Conservation (phyloP, 495 filamentous ascomycete species). For the Letharia lupina region DNA sequence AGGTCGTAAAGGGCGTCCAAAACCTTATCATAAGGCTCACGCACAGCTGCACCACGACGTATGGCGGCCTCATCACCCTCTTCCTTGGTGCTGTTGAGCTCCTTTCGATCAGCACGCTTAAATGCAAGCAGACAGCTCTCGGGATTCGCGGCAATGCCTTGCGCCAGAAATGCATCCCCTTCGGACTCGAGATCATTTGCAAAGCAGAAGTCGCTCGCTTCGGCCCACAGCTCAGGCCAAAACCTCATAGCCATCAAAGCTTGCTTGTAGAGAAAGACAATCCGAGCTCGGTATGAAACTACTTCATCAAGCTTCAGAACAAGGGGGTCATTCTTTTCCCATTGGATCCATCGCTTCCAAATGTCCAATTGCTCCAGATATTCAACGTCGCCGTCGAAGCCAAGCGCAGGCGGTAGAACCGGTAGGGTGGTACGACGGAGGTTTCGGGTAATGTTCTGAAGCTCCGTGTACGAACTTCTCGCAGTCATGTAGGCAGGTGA, state of each 20-base stretch:
- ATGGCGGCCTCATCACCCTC: constrained; percentile 56
- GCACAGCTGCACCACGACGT: constrained; percentile 62
- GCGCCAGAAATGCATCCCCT: constrained; percentile 67
- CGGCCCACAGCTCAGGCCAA: constrained; percentile 91
- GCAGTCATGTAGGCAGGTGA: constrained; percentile 92
- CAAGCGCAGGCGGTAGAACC: constrained; percentile 67
- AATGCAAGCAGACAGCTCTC: constrained; percentile 87
- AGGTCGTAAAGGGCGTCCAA: constrained; percentile 78
- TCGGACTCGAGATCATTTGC: constrained; percentile 59
- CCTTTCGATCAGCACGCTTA: constrained; percentile 78
- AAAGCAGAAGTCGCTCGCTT: constrained; percentile 89
- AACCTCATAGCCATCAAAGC: constrained; percentile 89
- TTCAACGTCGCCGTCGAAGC: constrained; percentile 80
- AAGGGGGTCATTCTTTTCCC: constrained; percentile 88
- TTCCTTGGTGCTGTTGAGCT: constrained; percentile 58
- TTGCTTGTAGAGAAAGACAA: constrained; percentile 88
- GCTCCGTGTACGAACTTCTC: constrained; percentile 68
- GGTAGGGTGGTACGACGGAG: constrained; percentile 71
- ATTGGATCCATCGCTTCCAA: constrained; percentile 88
- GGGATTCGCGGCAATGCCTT: constrained; percentile 82
- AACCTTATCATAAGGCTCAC: constrained; percentile 73
- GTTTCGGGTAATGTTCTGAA: constrained; percentile 76
- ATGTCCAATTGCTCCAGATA: constrained; percentile 78
- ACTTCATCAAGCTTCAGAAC: constrained; percentile 70
- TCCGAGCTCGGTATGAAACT: constrained; percentile 60